A percentile compares a stretch with the other conserved stretches of the same genome.
Evolutionary conservation across 2,329 filamentous ascomycete species (phyloP).

Genomic region (Fusarium sp.): DNA sequence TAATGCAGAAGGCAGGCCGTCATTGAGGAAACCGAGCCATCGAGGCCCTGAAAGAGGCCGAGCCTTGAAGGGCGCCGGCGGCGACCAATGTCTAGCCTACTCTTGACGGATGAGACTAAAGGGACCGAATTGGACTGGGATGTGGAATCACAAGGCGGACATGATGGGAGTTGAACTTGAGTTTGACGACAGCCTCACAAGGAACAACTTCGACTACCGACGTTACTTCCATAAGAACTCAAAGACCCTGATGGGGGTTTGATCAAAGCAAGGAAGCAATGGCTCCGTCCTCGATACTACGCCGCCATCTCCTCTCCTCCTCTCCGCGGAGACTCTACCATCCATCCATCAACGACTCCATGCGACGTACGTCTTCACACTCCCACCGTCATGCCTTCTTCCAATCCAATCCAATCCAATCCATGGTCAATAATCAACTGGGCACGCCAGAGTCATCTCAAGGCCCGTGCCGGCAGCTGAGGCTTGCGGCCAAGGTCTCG

Average conservation of each 20-base stretch:
- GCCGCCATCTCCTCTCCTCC: background rate
- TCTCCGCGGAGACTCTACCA: background rate
- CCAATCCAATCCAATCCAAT: background rate
- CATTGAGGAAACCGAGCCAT: background rate
- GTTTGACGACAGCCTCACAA: constrained; percentile 23
- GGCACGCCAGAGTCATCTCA: background rate
- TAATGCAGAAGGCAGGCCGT: constrained; percentile 7
- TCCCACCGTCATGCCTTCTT: background rate
- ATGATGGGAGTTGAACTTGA: constrained; percentile 3
- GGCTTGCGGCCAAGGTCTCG: constrained; percentile 11
- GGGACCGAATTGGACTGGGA: constrained; percentile 3
- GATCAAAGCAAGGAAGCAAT: background rate
- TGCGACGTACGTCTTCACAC: background rate
- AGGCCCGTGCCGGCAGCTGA: constrained; percentile 23
- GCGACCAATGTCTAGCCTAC: background rate
- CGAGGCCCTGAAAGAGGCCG: background rate
- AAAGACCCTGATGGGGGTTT: background rate
- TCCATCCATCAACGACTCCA: background rate
- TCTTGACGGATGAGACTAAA: constrained; percentile 5
- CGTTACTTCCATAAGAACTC: background rate
- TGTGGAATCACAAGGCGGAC: constrained; percentile 9
- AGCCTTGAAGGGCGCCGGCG: background rate
- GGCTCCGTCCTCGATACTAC: background rate
- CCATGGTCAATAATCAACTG: background rate
- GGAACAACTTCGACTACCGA: background rate